A percentile compares a stretch with the other conserved stretches of the same genome.
Conservation (phyloP, 768 basidiomycete genomes). For the Hericium coralloides region DNA sequence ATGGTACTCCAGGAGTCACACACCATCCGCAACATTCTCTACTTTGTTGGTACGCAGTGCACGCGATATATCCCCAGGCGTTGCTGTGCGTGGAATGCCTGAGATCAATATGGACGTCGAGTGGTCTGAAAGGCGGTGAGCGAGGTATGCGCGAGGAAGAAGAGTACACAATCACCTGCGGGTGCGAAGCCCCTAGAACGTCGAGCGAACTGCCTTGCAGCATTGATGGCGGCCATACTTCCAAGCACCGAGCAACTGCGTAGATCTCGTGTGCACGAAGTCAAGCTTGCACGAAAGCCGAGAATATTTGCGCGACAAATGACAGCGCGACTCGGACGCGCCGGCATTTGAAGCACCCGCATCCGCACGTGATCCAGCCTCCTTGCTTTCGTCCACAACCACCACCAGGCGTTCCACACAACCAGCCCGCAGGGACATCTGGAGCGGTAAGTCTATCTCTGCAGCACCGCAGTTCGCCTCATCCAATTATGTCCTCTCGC, state of each 20-base stretch:
- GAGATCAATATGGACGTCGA: background rate
- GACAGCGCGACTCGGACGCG: background rate
- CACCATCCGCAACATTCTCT: constrained; percentile 8
- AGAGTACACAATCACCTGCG: too few species aligned
- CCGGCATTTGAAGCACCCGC: too few species aligned
- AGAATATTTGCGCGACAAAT: background rate
- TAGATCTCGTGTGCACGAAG: background rate
- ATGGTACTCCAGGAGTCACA: too few species aligned
- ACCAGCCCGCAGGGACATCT: background rate
- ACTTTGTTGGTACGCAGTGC: constrained; percentile 6
- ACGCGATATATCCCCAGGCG: constrained; percentile 10
- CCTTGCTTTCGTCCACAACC: background rate
- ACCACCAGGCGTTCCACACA: background rate
- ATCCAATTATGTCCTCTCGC: constrained; percentile 22
- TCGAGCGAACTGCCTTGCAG: background rate
- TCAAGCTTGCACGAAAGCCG: background rate
- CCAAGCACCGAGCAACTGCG: background rate
- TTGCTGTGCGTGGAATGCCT: constrained; percentile 11
- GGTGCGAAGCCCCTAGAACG: background rate
- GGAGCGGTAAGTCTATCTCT: background rate
- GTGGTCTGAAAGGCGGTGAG: too few species aligned
- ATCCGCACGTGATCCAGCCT: background rate
- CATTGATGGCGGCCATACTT: background rate
- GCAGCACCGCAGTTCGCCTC: background rate
- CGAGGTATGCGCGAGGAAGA: too few species aligned